Base-by-base conservation (phyloP, 129 eudicot genomes). In the Sambucus nigra region DNA sequence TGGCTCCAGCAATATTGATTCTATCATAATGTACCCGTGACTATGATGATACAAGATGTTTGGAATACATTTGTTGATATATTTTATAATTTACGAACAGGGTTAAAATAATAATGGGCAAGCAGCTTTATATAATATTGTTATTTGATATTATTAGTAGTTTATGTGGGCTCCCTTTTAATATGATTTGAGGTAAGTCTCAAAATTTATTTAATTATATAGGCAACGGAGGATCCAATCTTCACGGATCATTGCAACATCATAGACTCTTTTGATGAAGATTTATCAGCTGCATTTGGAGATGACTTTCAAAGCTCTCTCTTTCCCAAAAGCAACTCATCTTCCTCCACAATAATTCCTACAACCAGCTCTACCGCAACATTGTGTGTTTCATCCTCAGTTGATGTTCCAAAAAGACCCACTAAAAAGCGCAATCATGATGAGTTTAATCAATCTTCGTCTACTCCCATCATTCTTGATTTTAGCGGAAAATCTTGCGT, bases 201-300 rank as follows among this genome's bases (percentile, higher is more conserved):
- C n/a, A n/a, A n/a, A n/a, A n/a, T n/a, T n/a, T n/a, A n/a, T 42
- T 42, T 13, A 42, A 15, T 2, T 29, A n/a, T 32, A 8, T 50
- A 57, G 49, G 62, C 32, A 39, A 38, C 39, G 49, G 62, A 57
- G 2, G 28, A 57, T 39, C 27, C 29, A 21, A 21, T 57, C 0
- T 57, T 57, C 49, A 57, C 13, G 62, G 49, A 57, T 23, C 62
- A 20, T 6, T 39, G 26, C 21, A 39, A 57, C 0, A 39, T 57
- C 26, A 42, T 57, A 38, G 48, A 42, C 48, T 42, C 48, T 3
- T 42, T 42, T 20, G 63, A 57, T 25, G 63, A 41, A 57, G 63
- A 57, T 11, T 39, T 57, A 19, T 23, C 48, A 12, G 38, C 39
- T 1, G 38, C 51, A 6, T 15, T 57, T 24, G 51, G 51, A 11